phyloP scores from a whole-genome alignment of 768 basidiomycete genomes.

The Leccinellum rugosiceps region DNA sequence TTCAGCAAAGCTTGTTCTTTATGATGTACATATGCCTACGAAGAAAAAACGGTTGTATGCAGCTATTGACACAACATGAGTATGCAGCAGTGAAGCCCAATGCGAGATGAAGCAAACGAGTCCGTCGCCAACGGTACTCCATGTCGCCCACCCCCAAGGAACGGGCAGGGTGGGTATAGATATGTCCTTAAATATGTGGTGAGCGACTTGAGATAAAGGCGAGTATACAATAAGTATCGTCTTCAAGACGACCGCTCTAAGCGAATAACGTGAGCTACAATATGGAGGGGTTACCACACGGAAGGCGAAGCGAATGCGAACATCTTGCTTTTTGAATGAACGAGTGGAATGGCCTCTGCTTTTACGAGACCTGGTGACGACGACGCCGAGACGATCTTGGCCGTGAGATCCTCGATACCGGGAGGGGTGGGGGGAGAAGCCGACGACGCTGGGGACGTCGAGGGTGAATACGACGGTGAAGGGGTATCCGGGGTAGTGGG shows the following conservation, averaged over 20 bases:
- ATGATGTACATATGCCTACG: conserved; percentile 36
- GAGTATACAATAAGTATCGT: conserved; percentile 23
- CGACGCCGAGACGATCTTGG: conserved; percentile 44
- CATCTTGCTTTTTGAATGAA: conserved; percentile 53
- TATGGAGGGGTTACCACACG: conserved; percentile 46
- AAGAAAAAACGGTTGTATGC: conserved; percentile 28
- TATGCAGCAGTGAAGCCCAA: conserved; percentile 29
- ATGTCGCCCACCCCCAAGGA: conserved; percentile 26
- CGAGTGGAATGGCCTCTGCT: conserved; percentile 21
- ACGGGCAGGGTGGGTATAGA: conserved; percentile 27
- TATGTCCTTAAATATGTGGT: conserved; percentile 32
- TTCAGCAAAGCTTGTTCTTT: conserved; percentile 30
- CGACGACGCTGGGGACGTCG: conserved; percentile 59
- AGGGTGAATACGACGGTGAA: conserved; percentile 45
- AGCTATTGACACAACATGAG: conserved; percentile 37
- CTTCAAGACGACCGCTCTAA: conserved; percentile 31
- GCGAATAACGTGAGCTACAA: conserved; percentile 22
- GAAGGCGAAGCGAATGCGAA: conserved; percentile 62
- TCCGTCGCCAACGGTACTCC: conserved; percentile 20
- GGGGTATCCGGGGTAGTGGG: conserved; percentile 53
- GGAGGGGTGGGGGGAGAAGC: conserved; percentile 59
- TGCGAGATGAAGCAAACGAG: conserved; percentile 30
- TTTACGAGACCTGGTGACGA: conserved; percentile 32
- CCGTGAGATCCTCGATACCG: conserved; percentile 47
- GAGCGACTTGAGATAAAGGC: conserved; percentile 7